phyloP scores from a whole-genome alignment of 73 alveolate genomes.

The Blepharisma stoltei region DNA sequence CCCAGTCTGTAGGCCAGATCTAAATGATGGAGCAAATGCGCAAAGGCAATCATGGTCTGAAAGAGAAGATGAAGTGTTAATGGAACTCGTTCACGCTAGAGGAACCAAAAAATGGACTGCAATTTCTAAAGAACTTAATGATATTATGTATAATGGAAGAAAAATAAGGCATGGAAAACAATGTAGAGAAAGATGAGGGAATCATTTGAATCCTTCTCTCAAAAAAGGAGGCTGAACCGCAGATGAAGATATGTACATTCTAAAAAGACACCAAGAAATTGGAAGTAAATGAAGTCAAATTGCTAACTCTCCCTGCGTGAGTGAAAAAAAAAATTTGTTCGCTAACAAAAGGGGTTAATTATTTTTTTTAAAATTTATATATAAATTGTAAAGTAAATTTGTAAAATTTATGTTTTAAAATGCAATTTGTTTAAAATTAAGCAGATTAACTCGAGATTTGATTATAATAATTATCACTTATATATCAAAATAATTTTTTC shows the following conservation, averaged over 20 bases:
- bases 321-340: no score
- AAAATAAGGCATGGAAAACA: conserved; percentile 34
- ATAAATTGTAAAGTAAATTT: no score
- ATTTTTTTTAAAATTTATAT: no score
- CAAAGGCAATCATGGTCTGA: conserved; percentile 45
- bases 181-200: conserved; percentile 34
- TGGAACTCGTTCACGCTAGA: conserved; percentile 38
- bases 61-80: conserved; percentile 42
- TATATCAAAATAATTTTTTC: no score
- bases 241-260: conserved; percentile 23
- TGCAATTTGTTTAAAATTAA: no score
- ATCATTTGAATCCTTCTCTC: conserved; percentile 27
- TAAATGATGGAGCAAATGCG: conserved; percentile 38
- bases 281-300: conserved; percentile 23
- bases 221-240: conserved; percentile 9
- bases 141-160: neutral
- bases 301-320: no score
- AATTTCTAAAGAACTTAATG: conserved; percentile 17
- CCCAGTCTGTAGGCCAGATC: conserved; percentile 41
- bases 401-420: no score
- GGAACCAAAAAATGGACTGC: conserved; percentile 33
- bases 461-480: no score
- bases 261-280: conserved; percentile 31
- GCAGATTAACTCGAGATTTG: no score
- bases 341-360: no score